Evolutionary conservation across 169 alveolate genomes (phyloP).

Genomic region (Plasmodium falciparum): DNA sequence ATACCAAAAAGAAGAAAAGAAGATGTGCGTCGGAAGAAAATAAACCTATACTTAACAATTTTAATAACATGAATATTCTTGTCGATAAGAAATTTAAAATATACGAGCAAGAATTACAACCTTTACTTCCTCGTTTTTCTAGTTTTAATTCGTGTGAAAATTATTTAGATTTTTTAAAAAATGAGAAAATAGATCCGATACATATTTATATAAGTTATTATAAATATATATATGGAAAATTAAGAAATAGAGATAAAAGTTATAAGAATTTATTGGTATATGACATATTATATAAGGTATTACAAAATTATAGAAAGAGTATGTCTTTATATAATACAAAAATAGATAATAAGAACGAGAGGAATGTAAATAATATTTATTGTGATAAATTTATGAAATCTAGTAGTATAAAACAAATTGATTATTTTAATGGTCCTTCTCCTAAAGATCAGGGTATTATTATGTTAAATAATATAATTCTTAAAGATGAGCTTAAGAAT

Average conservation of each 20-base stretch:
- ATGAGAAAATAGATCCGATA: conserved; percentile 12
- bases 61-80: conserved; percentile 34
- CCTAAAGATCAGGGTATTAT: too few species aligned
- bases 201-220: conserved; percentile 15
- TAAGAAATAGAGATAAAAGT: conserved; percentile 7
- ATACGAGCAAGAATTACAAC: conserved; percentile 60
- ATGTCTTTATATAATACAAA: neutral
- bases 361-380: too few species aligned
- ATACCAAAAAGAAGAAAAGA: neutral
- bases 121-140: conserved; percentile 58
- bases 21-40: conserved; percentile 2
- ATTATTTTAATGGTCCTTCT: too few species aligned
- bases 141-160: conserved; percentile 27
- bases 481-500: too few species aligned
- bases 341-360: neutral
- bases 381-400: too few species aligned
- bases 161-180: conserved; percentile 13
- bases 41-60: conserved; percentile 13
- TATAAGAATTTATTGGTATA: conserved; percentile 14
- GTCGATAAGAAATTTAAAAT: conserved; percentile 61
- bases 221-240: conserved; percentile 1
- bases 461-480: too few species aligned
- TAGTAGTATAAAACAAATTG: too few species aligned
- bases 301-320: conserved; percentile 24
- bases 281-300: conserved; percentile 22